Conservation (phyloP, 257 asterid species). For the Solanum clarkiae region DNA sequence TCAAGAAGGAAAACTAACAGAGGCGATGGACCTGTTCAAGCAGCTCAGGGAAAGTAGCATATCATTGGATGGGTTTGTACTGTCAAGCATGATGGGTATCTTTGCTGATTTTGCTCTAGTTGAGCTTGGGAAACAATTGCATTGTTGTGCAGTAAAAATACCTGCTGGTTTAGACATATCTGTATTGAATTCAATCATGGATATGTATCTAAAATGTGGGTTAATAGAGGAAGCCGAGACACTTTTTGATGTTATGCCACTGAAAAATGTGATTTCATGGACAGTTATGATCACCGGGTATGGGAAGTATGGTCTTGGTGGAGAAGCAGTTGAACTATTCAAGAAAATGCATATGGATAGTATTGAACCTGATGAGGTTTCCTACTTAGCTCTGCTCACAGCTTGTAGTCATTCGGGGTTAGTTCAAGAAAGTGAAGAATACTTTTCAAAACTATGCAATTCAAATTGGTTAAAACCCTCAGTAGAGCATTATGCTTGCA, state of each 20-base stretch:
- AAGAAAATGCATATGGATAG: constrained; percentile 28
- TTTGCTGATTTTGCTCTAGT: constrained; percentile 41
- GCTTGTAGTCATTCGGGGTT: constrained; percentile 68
- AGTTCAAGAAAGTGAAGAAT: constrained; percentile 37
- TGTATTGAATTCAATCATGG: constrained; percentile 32
- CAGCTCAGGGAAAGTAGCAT: constrained; percentile 24
- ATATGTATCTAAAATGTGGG: constrained; percentile 66
- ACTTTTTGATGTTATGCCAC: constrained; percentile 21
- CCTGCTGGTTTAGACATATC: constrained; percentile 31
- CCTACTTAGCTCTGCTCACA: constrained; percentile 49
- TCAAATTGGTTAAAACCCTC: constrained; percentile 20
- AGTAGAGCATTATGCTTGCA: constrained; percentile 57
- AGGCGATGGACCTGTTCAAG: constrained; percentile 37
- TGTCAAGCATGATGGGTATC: constrained; percentile 38
- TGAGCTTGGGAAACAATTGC: constrained; percentile 55
- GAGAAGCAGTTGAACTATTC: constrained; percentile 38
- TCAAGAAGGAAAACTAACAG: constrained; percentile 23
- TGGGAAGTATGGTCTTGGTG: constrained; percentile 43
- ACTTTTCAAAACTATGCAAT: constrained; percentile 32
- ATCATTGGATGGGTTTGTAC: constrained; percentile 31
- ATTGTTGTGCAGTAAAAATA: constrained; percentile 27
- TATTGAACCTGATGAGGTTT: constrained; percentile 38
- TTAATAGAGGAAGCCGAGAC: constrained; percentile 35
- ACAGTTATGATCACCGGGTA: constrained; percentile 52
- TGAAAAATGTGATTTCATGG: constrained; percentile 39